A percentile compares a stretch with the other conserved stretches of the same genome.
Conservation (phyloP, 1,139 yeast species). For the Citeromyces hawaiiensis region DNA sequence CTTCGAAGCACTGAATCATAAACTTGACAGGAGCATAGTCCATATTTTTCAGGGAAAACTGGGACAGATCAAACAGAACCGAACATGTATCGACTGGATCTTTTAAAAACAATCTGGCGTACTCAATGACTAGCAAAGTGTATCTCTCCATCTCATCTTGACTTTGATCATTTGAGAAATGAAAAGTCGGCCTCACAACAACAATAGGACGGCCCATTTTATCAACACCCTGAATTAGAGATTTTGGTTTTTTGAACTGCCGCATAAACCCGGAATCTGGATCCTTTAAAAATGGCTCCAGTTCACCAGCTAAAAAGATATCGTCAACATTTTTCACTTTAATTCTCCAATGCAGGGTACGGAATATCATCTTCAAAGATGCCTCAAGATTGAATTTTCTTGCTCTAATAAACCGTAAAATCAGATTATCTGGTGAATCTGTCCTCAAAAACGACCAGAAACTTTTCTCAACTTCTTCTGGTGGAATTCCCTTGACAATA, state of each 20-base stretch:
- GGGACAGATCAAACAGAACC: slow-evolving; percentile 63
- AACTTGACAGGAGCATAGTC: slow-evolving; percentile 75
- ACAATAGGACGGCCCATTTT: slow-evolving; percentile 55
- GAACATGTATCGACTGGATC: slow-evolving; percentile 63
- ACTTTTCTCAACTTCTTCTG: slow-evolving; percentile 27
- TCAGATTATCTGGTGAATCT: slow-evolving; percentile 59
- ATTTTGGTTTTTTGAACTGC: slow-evolving; percentile 44
- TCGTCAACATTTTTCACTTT: slow-evolving; percentile 43
- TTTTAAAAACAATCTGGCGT: slow-evolving; percentile 45
- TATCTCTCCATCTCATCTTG: slow-evolving; percentile 54
- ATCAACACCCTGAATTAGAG: slow-evolving; percentile 55
- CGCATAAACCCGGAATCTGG: slow-evolving; percentile 31
- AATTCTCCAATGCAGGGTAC: slow-evolving; percentile 58
- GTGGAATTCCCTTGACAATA: slow-evolving; percentile 23
- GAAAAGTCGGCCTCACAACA: slow-evolving; percentile 58
- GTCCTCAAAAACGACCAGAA: slow-evolving; percentile 47
- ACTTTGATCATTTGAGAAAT: slow-evolving; percentile 58
- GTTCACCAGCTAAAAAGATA: slow-evolving; percentile 50
- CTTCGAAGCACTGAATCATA: slow-evolving; percentile 67
- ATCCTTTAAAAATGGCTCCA: slow-evolving; percentile 18
- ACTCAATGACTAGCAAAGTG: slow-evolving; percentile 58
- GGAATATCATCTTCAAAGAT: slow-evolving; percentile 51
- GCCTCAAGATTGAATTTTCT: slow-evolving; percentile 59
- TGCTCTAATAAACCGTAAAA: slow-evolving; percentile 58
- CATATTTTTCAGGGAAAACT: slow-evolving; percentile 68